phyloP scores from a whole-genome alignment of 1,139 yeast species.

The Kurtzmaniella quercitrusa region DNA sequence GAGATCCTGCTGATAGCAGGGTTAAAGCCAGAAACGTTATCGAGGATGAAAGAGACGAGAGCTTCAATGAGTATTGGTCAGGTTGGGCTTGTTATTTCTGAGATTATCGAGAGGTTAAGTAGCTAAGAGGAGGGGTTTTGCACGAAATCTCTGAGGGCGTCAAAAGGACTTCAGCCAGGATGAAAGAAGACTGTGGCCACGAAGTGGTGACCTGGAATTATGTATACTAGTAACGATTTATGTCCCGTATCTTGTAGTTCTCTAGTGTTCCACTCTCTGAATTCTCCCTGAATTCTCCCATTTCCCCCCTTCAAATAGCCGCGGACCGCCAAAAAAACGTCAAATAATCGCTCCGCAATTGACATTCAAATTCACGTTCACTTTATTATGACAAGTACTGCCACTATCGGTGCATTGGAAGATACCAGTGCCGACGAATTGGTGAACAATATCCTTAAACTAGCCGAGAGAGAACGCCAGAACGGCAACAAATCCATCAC shows the following conservation, averaged over 20 bases:
- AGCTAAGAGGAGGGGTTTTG: neutral
- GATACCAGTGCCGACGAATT: conserved; percentile 18
- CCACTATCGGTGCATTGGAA: neutral
- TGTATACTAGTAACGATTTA: neutral
- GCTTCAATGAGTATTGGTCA: neutral
- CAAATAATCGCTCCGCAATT: conserved; percentile 2
- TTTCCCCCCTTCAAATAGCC: neutral
- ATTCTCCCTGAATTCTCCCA: neutral
- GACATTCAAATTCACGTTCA: conserved; percentile 2
- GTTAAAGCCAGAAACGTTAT: neutral
- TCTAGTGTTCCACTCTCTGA: neutral
- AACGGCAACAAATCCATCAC: conserved; percentile 33
- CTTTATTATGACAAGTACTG: neutral
- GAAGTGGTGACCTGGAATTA: too few relatives aligned
- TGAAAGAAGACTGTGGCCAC: too few relatives aligned
- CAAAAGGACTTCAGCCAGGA: too few relatives aligned
- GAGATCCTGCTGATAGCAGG: neutral
- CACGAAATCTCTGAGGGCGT: too few relatives aligned
- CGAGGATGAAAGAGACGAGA: neutral
- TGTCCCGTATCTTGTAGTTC: too few relatives aligned
- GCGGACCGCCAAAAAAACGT: conserved; percentile 6
- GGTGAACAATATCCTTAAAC: conserved; percentile 21
- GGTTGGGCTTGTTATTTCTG: neutral
- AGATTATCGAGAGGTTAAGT: neutral
- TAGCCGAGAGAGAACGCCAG: conserved; percentile 31